phyloP scores from a whole-genome alignment of 192 early-diverging fungal genomes.

The Backusella parvicylindrica region DNA sequence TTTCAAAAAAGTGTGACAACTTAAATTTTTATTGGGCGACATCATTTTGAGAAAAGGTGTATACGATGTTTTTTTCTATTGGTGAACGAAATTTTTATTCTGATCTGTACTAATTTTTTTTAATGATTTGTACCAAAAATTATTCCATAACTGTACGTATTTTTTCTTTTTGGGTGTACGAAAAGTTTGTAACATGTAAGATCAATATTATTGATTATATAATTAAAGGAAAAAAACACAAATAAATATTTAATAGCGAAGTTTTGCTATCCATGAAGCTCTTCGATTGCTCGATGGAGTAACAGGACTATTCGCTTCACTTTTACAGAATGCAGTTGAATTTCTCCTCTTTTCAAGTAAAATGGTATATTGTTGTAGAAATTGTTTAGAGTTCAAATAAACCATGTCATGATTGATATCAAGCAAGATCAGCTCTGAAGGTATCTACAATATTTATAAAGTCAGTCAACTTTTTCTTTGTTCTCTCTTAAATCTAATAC shows the following conservation, averaged over 20 bases:
- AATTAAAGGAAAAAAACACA: neutral
- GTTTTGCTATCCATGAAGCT: neutral
- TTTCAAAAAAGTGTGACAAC: too few relatives aligned
- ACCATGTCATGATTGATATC: slow-evolving; percentile 2
- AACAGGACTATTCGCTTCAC: neutral
- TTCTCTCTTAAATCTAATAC: neutral
- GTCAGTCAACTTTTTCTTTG: neutral
- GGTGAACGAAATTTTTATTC: too few relatives aligned
- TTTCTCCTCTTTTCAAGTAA: neutral
- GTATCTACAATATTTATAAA: neutral
- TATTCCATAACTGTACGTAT: too few relatives aligned
- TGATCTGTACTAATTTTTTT: too few relatives aligned
- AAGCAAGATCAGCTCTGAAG: slow-evolving; percentile 3
- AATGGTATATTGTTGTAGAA: neutral
- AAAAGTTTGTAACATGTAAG: neutral
- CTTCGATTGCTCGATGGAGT: neutral
- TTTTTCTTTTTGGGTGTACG: too few relatives aligned
- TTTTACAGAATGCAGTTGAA: neutral
- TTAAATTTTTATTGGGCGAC: too few relatives aligned
- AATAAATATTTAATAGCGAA: neutral
- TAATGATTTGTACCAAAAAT: too few relatives aligned
- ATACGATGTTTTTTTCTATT: too few relatives aligned
- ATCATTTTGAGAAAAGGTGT: too few relatives aligned
- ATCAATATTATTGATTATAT: neutral
- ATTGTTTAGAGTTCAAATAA: neutral